A percentile compares a stretch with the other conserved stretches of the same genome.
Evolutionary conservation across 176 grass and related monocot genomes (phyloP).

Genomic region (Raddia guianensis): DNA sequence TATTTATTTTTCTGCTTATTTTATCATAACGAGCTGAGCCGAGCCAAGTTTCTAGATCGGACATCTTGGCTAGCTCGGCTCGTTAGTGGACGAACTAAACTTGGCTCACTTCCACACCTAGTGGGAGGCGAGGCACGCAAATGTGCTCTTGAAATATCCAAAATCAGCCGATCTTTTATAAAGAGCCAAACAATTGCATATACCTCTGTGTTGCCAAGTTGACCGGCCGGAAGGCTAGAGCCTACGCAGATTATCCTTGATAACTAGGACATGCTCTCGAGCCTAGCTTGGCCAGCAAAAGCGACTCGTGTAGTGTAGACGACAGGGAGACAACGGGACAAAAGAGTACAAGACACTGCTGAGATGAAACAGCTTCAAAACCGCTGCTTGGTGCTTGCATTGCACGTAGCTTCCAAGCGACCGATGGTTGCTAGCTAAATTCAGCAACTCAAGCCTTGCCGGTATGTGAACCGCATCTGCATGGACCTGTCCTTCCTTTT

Average conservation of each 20-base stretch:
- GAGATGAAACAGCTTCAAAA: background rate
- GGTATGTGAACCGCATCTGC: background rate
- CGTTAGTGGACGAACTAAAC: too few species aligned
- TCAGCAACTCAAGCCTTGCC: background rate
- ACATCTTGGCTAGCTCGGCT: too few species aligned
- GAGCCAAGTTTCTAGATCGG: too few species aligned
- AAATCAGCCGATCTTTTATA: background rate
- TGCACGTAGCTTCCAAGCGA: background rate
- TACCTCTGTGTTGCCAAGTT: background rate
- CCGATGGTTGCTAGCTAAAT: conserved; percentile 1
- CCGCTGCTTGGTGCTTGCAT: background rate
- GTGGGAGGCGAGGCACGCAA: background rate
- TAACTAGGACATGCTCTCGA: background rate
- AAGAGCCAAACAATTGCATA: background rate
- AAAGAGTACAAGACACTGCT: background rate
- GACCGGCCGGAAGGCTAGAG: background rate
- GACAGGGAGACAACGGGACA: too few species aligned
- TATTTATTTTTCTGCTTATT: too few species aligned
- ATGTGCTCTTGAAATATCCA: background rate
- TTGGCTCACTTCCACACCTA: too few species aligned
- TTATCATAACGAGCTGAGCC: too few species aligned
- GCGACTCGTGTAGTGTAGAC: too few species aligned
- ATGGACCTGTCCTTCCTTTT: background rate
- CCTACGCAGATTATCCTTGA: background rate
- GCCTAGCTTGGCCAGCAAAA: background rate